Conservation (phyloP, 1,284 basidiomycete genomes). For the Cystobasidiaceae sp. region DNA sequence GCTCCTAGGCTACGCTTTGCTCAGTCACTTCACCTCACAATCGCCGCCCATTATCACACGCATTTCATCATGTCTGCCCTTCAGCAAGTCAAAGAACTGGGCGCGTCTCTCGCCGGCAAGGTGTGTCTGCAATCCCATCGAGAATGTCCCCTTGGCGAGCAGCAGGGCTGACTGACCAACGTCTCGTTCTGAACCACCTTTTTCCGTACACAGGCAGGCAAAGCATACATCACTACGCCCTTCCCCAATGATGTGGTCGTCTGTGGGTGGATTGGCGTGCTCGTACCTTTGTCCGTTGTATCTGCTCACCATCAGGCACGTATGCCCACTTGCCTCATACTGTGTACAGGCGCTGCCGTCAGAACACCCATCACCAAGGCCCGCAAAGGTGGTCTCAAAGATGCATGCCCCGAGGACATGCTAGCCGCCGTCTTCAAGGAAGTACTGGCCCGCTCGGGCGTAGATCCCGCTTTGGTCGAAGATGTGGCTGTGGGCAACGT, state of each 20-base stretch:
- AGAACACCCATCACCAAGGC: conserved; percentile 72
- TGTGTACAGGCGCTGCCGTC: conserved; percentile 64
- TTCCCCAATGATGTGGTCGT: conserved; percentile 28
- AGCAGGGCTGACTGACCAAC: not conserved
- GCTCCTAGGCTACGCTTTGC: too few relatives aligned
- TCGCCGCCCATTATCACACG: too few relatives aligned
- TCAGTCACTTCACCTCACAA: too few relatives aligned
- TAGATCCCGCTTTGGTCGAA: conserved; percentile 78
- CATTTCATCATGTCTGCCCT: conserved; percentile 21
- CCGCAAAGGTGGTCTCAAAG: conserved; percentile 91
- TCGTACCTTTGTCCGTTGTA: not conserved
- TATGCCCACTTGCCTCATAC: too few relatives aligned
- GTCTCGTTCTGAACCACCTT: not conserved
- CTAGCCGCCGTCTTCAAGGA: conserved; percentile 75
- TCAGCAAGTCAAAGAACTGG: conserved; percentile 19
- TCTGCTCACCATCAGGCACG: too few relatives aligned
- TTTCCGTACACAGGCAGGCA: conserved; percentile 11
- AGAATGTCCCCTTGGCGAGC: not conserved
- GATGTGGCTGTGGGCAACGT: conserved; percentile 91
- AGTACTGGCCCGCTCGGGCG: conserved; percentile 52
- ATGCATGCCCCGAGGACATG: conserved; percentile 83
- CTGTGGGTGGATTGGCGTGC: not conserved
- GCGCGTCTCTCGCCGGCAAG: conserved; percentile 24
- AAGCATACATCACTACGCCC: conserved; percentile 27
- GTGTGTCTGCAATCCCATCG: not conserved